A percentile compares a stretch with the other conserved stretches of the same genome.
These are phyloP conservation scores for Phragmites australis DNA, from an alignment of 176 grass and related monocot species.

Conservation along the genomic window DNA sequence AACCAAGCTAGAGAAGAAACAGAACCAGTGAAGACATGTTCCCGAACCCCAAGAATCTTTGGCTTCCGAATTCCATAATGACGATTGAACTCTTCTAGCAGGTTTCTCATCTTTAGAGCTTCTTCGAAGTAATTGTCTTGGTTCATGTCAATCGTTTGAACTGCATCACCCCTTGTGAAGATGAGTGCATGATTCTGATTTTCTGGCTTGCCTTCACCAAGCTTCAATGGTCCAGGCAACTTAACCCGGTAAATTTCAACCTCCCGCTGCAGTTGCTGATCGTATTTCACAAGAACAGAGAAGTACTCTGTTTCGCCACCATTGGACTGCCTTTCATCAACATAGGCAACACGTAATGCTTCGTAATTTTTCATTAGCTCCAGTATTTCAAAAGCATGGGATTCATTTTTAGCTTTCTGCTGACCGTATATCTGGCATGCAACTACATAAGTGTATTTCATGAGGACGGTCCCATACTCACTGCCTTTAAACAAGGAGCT, in stretches of 20 bases:
- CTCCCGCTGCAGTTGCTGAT: slow-evolving; percentile 68
- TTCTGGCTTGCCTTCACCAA: slow-evolving; percentile 94
- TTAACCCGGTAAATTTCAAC: slow-evolving; percentile 87
- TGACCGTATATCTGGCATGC: slow-evolving; percentile 93
- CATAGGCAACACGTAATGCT: slow-evolving; percentile 89
- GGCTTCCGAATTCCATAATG: slow-evolving; percentile 85
- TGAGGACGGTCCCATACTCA: slow-evolving; percentile 83
- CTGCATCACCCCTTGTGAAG: slow-evolving; percentile 92
- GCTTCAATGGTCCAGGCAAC: slow-evolving; percentile 77
- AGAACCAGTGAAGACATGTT: slow-evolving; percentile 95
- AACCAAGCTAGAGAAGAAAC: slow-evolving; percentile 96
- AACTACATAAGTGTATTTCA: slow-evolving; percentile 98
- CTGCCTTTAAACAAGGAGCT: slow-evolving; percentile 86
- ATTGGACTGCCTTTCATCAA: slow-evolving; percentile 61
- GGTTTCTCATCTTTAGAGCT: slow-evolving; percentile 91
- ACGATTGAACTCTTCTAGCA: slow-evolving; percentile 79
- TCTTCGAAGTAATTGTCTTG: slow-evolving; percentile 96
- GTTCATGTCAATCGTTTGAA: slow-evolving; percentile 97
- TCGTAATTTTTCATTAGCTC: slow-evolving; percentile 95
- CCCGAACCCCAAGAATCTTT: slow-evolving; percentile 87
- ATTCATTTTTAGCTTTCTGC: slow-evolving; percentile 86
- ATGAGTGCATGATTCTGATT: slow-evolving; percentile 97
- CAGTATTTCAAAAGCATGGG: slow-evolving; percentile 79
- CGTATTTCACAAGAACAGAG: slow-evolving; percentile 90
- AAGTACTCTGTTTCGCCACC: slow-evolving; percentile 62